These are phyloP conservation scores for Colletotrichum simmondsii DNA, from an alignment of 2,329 filamentous ascomycete species.

Conservation along the genomic window DNA sequence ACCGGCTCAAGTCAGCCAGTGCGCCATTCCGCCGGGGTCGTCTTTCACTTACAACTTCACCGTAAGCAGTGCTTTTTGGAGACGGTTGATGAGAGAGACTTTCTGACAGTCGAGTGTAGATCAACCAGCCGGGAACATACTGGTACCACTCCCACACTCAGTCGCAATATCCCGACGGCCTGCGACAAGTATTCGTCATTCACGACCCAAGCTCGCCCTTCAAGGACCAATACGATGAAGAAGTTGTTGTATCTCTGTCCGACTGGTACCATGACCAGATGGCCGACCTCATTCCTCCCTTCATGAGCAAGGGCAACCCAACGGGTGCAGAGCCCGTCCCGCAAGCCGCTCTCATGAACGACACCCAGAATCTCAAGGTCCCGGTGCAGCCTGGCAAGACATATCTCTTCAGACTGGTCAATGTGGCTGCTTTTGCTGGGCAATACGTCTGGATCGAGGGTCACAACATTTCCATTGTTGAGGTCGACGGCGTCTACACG, in stretches of 20 bases:
- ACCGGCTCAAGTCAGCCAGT: slow-evolving; percentile 73
- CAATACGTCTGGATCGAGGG: slow-evolving; percentile 76
- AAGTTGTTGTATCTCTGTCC: slow-evolving; percentile 72
- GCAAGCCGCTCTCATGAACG: slow-evolving; percentile 76
- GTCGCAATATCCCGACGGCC: slow-evolving; percentile 77
- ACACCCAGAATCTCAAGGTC: slow-evolving; percentile 70
- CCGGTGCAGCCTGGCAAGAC: slow-evolving; percentile 74
- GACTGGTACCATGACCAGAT: slow-evolving; percentile 78
- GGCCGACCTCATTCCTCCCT: slow-evolving; percentile 54
- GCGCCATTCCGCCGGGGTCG: slow-evolving; percentile 71
- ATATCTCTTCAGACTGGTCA: slow-evolving; percentile 78
- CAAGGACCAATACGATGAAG: slow-evolving; percentile 67
- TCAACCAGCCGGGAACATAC: slow-evolving; percentile 77
- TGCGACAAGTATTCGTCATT: slow-evolving; percentile 72
- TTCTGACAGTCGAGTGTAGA: slow-evolving; percentile 45
- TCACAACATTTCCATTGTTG: slow-evolving; percentile 75
- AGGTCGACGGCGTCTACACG: slow-evolving; percentile 79
- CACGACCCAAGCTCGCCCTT: slow-evolving; percentile 72
- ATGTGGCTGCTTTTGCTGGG: slow-evolving; percentile 77
- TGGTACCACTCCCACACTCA: slow-evolving; percentile 81
- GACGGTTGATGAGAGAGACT: background rate
- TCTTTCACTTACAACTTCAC: slow-evolving; percentile 78
- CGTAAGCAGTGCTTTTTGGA: slow-evolving; percentile 47
- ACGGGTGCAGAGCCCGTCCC: slow-evolving; percentile 74
- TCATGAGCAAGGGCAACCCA: slow-evolving; percentile 65